These are phyloP conservation scores for Clonostachys rhizophaga DNA, from an alignment of 2,329 filamentous ascomycete species.

Conservation along the genomic window DNA sequence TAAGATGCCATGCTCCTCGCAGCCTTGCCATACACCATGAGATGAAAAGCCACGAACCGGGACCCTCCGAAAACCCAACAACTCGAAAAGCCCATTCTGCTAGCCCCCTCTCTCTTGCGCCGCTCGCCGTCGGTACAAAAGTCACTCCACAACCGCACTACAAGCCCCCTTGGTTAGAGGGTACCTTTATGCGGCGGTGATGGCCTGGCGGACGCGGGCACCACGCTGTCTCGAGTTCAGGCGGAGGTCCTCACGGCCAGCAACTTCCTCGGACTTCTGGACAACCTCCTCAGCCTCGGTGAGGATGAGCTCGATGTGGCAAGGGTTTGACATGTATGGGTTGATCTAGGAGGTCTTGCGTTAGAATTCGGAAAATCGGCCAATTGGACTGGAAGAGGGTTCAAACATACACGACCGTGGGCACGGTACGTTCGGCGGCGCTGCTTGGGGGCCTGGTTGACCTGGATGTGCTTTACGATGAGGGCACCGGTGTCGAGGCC, in stretches of 20 bases:
- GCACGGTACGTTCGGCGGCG: conserved; percentile 99
- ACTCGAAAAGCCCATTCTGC: no score
- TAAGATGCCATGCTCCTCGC: conserved; percentile 7
- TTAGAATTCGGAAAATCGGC: background rate
- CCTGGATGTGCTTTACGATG: conserved; percentile 99
- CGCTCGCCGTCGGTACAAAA: no score
- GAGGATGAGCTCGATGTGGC: conserved; percentile 99
- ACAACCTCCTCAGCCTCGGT: conserved; percentile 96
- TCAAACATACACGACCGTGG: conserved; percentile 89
- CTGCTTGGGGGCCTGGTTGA: conserved; percentile 99
- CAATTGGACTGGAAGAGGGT: background rate
- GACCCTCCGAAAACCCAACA: no score
- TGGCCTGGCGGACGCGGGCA: conserved; percentile 57
- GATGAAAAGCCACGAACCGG: conserved; percentile 5
- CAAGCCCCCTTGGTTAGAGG: background rate
- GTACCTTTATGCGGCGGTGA: conserved; percentile 55
- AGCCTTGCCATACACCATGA: conserved; percentile 8
- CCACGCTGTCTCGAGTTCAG: conserved; percentile 93
- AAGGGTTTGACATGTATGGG: conserved; percentile 99
- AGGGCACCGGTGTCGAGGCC: conserved; percentile 96
- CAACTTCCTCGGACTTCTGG: conserved; percentile 86
- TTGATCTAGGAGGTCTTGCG: conserved; percentile 69
- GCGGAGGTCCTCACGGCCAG: conserved; percentile 59
- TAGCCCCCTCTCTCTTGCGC: no score
- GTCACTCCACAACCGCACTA: no score